These are phyloP conservation scores for Asterophora lycoperdoides DNA, from an alignment of 768 basidiomycete species.

Conservation along the genomic window DNA sequence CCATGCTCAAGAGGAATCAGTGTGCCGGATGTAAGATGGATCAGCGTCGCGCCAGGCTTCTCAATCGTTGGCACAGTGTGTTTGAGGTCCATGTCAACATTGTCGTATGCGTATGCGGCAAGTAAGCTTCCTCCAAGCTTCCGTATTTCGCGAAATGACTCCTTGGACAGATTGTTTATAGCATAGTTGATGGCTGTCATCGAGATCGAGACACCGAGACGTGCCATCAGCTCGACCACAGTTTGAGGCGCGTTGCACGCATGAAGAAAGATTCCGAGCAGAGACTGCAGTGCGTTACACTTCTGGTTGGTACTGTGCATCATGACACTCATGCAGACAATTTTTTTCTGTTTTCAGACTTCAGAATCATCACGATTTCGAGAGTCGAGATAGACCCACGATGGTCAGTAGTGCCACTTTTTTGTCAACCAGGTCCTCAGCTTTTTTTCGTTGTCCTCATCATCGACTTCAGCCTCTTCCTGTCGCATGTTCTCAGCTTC, in stretches of 20 bases:
- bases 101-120: constrained; percentile 35
- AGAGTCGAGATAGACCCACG: too few species aligned
- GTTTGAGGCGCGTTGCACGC: constrained; percentile 22
- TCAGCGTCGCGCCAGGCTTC: constrained; percentile 18
- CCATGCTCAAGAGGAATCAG: constrained; percentile 27
- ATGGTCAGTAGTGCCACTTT: too few species aligned
- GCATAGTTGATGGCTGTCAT: constrained; percentile 19
- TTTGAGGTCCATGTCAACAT: constrained; percentile 38
- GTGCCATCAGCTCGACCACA: constrained; percentile 26
- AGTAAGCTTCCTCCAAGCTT: constrained; percentile 22
- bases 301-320: constrained; percentile 23
- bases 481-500: too few species aligned
- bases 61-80: constrained; percentile 27
- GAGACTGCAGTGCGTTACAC: constrained; percentile 21
- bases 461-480: too few species aligned
- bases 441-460: too few species aligned
- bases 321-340: constrained; percentile 23
- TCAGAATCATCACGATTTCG: too few species aligned
- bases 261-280: constrained; percentile 29
- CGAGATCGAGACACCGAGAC: constrained; percentile 27
- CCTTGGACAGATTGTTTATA: constrained; percentile 21
- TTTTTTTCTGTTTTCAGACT: too few species aligned
- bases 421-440: too few species aligned
- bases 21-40: constrained; percentile 31
- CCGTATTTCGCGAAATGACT: constrained; percentile 15